Evolutionary conservation across 148 eudicot genomes (phyloP).

Genomic region (Silene uniflora): DNA sequence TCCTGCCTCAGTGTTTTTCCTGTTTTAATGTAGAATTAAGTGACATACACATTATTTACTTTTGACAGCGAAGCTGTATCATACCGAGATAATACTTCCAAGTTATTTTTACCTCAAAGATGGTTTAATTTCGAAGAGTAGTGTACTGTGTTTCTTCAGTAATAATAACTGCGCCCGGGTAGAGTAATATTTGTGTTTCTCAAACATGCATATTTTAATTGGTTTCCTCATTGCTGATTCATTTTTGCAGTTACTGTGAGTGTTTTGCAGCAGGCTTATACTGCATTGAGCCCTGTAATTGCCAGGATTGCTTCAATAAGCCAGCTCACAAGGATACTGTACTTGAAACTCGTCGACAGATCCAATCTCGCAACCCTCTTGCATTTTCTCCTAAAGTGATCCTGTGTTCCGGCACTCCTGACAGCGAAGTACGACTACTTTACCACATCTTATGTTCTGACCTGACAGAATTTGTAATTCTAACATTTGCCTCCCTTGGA

Average conservation of each 20-base stretch:
- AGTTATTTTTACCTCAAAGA: background rate
- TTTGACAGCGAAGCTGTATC: background rate
- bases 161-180: background rate
- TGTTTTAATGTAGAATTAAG: background rate
- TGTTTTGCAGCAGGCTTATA: conserved; percentile 49
- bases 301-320: conserved; percentile 45
- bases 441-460: background rate
- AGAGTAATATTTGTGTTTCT: background rate
- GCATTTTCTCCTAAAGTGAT: conserved; percentile 51
- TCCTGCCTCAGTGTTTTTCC: background rate
- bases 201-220: background rate
- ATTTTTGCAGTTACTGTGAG: conserved; percentile 44
- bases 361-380: conserved; percentile 47
- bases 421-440: conserved; percentile 24
- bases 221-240: background rate
- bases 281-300: conserved; percentile 40
- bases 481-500: too few species aligned
- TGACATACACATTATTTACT: background rate
- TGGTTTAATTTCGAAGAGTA: too few species aligned
- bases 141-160: too few species aligned
- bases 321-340: conserved; percentile 39
- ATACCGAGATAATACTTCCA: background rate
- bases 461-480: background rate
- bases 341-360: conserved; percentile 38
- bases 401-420: conserved; percentile 18